These are phyloP conservation scores for Acer negundo DNA, from an alignment of 345 rosid species.

Conservation along the genomic window DNA sequence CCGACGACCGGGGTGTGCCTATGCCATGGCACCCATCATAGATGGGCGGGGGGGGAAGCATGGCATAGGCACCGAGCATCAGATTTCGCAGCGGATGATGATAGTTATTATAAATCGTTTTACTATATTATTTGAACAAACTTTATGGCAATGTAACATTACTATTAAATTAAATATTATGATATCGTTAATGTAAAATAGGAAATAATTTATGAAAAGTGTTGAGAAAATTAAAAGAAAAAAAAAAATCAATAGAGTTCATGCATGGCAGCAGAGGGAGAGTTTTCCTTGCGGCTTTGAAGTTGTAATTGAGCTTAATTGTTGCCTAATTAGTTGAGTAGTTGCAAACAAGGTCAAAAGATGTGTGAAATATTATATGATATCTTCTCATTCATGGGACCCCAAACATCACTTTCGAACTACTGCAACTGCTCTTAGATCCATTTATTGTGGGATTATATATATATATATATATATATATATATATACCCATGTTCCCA, in stretches of 20 bases:
- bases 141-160: too few relatives aligned
- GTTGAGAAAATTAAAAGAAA: neutral
- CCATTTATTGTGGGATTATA: neutral
- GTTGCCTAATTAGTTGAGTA: conserved; percentile 21
- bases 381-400: conserved; percentile 19
- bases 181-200: too few relatives aligned
- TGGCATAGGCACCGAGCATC: too few relatives aligned
- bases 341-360: conserved; percentile 12
- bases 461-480: too few relatives aligned
- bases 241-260: neutral
- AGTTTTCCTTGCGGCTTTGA: neutral
- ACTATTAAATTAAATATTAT: too few relatives aligned
- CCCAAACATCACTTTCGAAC: conserved; percentile 16
- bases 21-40: too few relatives aligned
- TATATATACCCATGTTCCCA: too few relatives aligned
- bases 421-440: conserved; percentile 4
- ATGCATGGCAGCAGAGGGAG: neutral
- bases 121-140: too few relatives aligned
- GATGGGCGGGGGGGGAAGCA: too few relatives aligned
- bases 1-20: too few relatives aligned
- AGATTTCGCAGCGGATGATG: too few relatives aligned
- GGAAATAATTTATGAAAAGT: neutral
- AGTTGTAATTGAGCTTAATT: conserved; percentile 17
- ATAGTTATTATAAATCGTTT: too few relatives aligned
- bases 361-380: neutral